Evolutionary conservation across 2,329 filamentous ascomycete species (phyloP), one percentile per base, ranked within the genome.

Genomic region (Epichloe uncinata): DNA sequence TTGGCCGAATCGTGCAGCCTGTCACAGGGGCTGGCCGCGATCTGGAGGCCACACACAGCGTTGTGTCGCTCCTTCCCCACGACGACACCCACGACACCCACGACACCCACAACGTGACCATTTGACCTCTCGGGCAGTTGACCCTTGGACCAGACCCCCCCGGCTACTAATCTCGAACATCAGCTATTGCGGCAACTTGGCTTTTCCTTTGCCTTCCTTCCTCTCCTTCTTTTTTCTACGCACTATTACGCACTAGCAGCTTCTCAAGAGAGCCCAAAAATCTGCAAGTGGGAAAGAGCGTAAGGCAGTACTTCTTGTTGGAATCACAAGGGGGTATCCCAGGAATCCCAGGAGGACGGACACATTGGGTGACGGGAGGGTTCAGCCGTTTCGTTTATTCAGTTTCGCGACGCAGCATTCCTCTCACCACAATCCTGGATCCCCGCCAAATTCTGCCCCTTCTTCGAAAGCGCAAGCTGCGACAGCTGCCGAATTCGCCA

Each of bases 391-490:
- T 36, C 22, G 22, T 26, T 26, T 26, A 6, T 12, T n/a, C 16
- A 35, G 33, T 30, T 20, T 47, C 34, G 45, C 37, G 36, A 47
- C 22, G n/a, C 45, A 15, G 35, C n/a, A 41, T 40, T 18, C 30
- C 26, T 22, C 16, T 34, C 42, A 7, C 18, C 33, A 9, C 40
- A 37, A 41, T 22, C 44, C 49, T 43, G 38, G 30, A 47, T 50
- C 49, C 49, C 15, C 44, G 44, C 36, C 36, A 36, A 37, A 13
- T 47, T 5, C 33, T 47, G 3, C 44, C 44, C 11, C 33, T 47
- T 18, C 18, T 47, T 20, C 49, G 38, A 42, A 50, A 50, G 38
- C 49, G 38, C 43, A 47, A 50, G 49, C 44, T 47, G 49, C 36
- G 36, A 5, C 37, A 20, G 44, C 38, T 49, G 38, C 42, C 38